These are phyloP conservation scores for Torrubiella hemipterigena DNA, from an alignment of 2,329 filamentous ascomycete species.

Conservation along the genomic window DNA sequence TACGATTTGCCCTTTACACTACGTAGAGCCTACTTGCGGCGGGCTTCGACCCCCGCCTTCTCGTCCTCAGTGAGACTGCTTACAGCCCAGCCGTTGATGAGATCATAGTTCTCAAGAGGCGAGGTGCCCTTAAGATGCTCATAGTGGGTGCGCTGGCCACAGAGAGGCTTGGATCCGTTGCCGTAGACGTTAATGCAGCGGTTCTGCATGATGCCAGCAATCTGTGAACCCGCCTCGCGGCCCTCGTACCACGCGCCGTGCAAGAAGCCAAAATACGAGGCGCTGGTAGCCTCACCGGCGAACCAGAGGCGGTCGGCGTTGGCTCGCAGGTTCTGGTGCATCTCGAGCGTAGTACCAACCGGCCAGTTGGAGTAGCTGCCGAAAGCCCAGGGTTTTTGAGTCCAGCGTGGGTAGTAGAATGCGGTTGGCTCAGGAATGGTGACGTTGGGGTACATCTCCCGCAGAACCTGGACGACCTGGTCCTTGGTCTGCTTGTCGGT, in stretches of 20 bases:
- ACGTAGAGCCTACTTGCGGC: no score
- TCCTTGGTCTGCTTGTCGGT: conserved; percentile 42
- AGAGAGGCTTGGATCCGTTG: conserved; percentile 6
- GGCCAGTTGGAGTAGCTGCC: conserved; percentile 62
- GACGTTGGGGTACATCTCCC: conserved; percentile 47
- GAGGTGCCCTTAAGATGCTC: conserved; percentile 19
- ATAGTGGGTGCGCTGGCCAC: conserved; percentile 11
- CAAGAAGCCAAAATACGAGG: conserved; percentile 53
- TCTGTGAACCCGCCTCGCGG: conserved; percentile 29
- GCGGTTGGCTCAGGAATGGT: conserved; percentile 45
- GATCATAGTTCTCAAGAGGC: conserved; percentile 16
- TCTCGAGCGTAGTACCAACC: conserved; percentile 46
- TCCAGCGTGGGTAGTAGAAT: conserved; percentile 52
- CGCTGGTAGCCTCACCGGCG: conserved; percentile 51
- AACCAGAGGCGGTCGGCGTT: conserved; percentile 51
- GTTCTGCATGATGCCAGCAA: conserved; percentile 21
- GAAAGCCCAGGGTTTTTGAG: conserved; percentile 26
- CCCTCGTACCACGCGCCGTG: conserved; percentile 52
- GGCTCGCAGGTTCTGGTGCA: conserved; percentile 57
- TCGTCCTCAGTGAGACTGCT: conserved; percentile 17
- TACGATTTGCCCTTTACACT: background rate
- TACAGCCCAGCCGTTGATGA: conserved; percentile 22
- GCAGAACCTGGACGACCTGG: conserved; percentile 45
- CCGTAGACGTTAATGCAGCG: conserved; percentile 8
- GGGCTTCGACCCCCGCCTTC: background rate